These are phyloP conservation scores for Strigomonas galati DNA, from an alignment of 208 protist species.

Conservation along the genomic window DNA sequence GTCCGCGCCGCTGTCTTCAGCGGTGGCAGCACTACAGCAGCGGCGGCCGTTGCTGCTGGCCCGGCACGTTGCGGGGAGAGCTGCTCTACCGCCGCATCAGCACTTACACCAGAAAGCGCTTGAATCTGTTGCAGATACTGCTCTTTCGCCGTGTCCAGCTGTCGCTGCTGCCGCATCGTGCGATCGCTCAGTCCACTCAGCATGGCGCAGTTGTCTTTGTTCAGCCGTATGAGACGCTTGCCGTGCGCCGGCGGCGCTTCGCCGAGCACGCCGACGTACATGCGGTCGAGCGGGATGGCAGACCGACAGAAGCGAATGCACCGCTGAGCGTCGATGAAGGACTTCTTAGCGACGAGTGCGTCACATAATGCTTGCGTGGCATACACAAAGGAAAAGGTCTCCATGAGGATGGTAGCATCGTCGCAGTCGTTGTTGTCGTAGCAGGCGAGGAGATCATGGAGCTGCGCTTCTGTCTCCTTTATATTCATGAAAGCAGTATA, in stretches of 20 bases:
- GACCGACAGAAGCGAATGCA: slow-evolving; percentile 61
- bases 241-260: too few species aligned
- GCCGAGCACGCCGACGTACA: too few species aligned
- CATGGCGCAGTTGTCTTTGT: slow-evolving; percentile 40
- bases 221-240: slow-evolving; percentile 10
- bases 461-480: too few species aligned
- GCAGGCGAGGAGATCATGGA: slow-evolving; percentile 16
- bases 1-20: too few species aligned
- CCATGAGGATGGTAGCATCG: slow-evolving; percentile 69
- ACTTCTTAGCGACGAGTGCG: slow-evolving; percentile 56
- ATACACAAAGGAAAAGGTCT: slow-evolving; percentile 56
- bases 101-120: too few species aligned
- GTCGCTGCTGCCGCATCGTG: slow-evolving; percentile 51
- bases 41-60: background rate
- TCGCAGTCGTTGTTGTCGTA: slow-evolving; percentile 58
- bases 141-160: slow-evolving; percentile 39
- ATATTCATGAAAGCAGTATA: too few species aligned
- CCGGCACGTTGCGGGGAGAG: too few species aligned
- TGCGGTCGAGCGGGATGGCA: slow-evolving; percentile 17
- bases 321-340: slow-evolving; percentile 62
- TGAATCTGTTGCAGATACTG: too few species aligned
- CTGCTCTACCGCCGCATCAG: too few species aligned
- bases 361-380: slow-evolving; percentile 46
- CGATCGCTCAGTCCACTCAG: slow-evolving; percentile 51
- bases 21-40: background rate